Evolutionary conservation across 2,329 filamentous ascomycete genomes (phyloP), one percentile per base, ranked within the genome.

Genomic region (Ophiosphaerella korrae): DNA sequence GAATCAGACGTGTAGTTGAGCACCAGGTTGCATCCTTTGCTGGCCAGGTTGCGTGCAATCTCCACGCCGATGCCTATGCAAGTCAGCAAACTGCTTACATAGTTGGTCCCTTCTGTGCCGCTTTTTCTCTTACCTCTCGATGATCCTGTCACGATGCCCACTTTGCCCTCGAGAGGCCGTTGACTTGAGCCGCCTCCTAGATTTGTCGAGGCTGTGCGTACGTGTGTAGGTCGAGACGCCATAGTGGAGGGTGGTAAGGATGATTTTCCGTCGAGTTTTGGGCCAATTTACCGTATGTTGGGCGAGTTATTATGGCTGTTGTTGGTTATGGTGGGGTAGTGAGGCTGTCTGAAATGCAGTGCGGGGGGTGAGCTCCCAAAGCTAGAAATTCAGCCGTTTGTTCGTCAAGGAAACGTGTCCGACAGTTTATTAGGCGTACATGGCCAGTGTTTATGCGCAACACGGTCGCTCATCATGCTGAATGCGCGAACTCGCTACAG

Each of bases 141-240:
- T 52, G 86, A 88, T 49, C 90, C 90, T 1, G 90, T 94, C 40
- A 94, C 80, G 59, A 95, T 86, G 45, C 84, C 90, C 44, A 92
- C 79, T 73, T 92, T 92, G 61, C 88, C 88, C 68, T 90, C 85
- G 5, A 80, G 70, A 11, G 76, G 63, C 48, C 77, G 72, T 24
- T 60, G 55, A 23, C 58, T 60, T 16, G 67, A 58, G 42, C 64
- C 59, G 18, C 62, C 59, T 24, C 55, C 58, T 21, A 78, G 57
- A 48, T 77, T 78, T 16, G 75, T 77, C 0, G 75, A 76, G 6
- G 63, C 67, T 12, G 67, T 75, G 29, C 75, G 67, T 14, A 57
- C 55, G 36, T 68, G 55, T 24, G 58, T 44, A 37, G 74, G 75
- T 50, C 73, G 68, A 26, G 52, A 24, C 12, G 74, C 75, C 74